Conservation (phyloP, 2,329 filamentous ascomycete genomes). For the Colletotrichum horii region DNA sequence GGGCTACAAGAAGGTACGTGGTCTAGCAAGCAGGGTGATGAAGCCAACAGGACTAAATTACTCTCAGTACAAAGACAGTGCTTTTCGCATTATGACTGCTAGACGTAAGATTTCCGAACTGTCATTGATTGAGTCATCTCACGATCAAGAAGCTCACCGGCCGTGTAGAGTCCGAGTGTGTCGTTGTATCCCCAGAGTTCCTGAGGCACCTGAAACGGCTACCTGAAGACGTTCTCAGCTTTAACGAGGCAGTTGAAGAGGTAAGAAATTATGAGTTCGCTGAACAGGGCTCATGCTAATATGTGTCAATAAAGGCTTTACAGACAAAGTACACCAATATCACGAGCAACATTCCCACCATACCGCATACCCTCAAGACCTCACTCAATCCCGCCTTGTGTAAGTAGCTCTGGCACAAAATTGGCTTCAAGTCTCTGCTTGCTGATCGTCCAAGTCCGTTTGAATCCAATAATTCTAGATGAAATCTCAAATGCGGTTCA, state of each 20-base stretch:
- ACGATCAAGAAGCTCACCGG: background rate
- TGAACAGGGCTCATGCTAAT: background rate
- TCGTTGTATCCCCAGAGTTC: constrained; percentile 32
- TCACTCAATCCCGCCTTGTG: background rate
- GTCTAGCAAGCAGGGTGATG: background rate
- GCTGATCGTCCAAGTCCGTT: constrained; percentile 21
- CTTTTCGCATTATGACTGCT: constrained; percentile 31
- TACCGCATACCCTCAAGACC: background rate
- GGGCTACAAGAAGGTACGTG: background rate
- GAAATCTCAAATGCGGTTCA: constrained; percentile 39
- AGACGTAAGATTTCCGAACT: constrained; percentile 13
- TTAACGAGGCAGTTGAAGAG: constrained; percentile 28
- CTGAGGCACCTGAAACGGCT: constrained; percentile 32
- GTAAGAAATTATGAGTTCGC: background rate
- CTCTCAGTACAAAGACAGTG: constrained; percentile 30
- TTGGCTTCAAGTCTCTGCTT: background rate
- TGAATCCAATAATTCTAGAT: constrained; percentile 37
- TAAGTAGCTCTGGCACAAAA: rapidly evolving
- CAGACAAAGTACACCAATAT: constrained; percentile 56
- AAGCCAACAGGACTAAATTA: rapidly evolving
- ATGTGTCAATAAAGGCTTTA: constrained; percentile 40
- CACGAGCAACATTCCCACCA: background rate
- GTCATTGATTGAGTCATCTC: background rate
- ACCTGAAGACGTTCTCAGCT: constrained; percentile 32
- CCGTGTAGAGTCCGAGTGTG: background rate